Conservation (phyloP, 1,139 yeast species). For the Pichiaceae sp. region DNA sequence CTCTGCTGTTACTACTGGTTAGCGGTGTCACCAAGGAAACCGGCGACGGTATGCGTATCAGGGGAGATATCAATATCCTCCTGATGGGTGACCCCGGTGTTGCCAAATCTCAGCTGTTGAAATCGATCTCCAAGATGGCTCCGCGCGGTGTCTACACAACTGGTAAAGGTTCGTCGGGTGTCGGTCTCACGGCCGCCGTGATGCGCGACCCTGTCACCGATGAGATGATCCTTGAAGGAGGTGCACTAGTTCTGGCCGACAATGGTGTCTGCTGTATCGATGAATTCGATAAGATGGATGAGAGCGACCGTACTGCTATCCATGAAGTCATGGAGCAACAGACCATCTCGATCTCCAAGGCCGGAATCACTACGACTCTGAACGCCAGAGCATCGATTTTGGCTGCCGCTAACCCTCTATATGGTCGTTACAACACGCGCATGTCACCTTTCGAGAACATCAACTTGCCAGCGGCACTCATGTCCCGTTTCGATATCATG, state of each 20-base stretch:
- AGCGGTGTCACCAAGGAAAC: conserved; percentile 95
- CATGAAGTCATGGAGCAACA: conserved; percentile 99
- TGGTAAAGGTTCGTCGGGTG: conserved; percentile 98
- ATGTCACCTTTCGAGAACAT: conserved; percentile 92
- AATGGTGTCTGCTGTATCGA: conserved; percentile 98
- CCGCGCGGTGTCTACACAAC: conserved; percentile 98
- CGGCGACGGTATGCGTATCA: conserved; percentile 93
- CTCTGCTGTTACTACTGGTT: conserved; percentile 70
- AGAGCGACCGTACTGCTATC: conserved; percentile 91
- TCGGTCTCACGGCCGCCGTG: conserved; percentile 97
- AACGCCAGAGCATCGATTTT: conserved; percentile 93
- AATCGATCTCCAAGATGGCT: conserved; percentile 86
- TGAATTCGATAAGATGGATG: conserved; percentile 99
- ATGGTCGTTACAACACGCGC: conserved; percentile 88
- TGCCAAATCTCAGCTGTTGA: conserved; percentile 93
- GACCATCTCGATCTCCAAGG: conserved; percentile 94
- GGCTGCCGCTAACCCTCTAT: conserved; percentile 97
- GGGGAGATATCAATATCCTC: conserved; percentile 96
- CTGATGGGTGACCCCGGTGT: conserved; percentile 99
- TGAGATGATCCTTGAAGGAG: conserved; percentile 97
- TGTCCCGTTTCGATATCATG: conserved; percentile 90
- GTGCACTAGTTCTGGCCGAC: conserved; percentile 94
- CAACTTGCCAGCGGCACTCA: conserved; percentile 91
- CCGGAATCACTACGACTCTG: conserved; percentile 93
- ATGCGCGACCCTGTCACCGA: conserved; percentile 98